Base-by-base conservation (phyloP, 768 basidiomycete species). In the Phylloporus rhodoxanthus region DNA sequence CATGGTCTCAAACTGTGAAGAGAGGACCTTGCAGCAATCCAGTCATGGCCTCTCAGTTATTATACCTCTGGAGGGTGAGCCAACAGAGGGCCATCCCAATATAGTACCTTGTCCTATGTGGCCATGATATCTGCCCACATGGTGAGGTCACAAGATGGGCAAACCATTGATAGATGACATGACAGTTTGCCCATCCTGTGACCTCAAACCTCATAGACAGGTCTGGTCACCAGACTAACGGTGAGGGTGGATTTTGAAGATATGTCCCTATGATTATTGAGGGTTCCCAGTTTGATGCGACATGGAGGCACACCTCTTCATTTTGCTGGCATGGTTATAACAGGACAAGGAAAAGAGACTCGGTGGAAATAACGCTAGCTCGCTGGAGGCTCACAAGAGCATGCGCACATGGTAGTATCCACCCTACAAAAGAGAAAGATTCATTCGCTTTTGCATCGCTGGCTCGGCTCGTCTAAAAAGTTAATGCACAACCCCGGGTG, bases 341-440 rank as follows among this genome's bases (percentile, higher is more conserved):
- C 37, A 44, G 44, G 42, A 48, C 43, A 46, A 21, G 25, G 23
- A 47, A 50, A 45, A 17, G 9, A 29, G 17, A 37, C 41, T 43
- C 43, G 26, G 34, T 30, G 39, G 23, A 33, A n/a, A n/a, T n/a
- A n/a, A 36, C 47, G 30, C 29, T 29, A 10, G 23, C 42, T 32
- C 15, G 34, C 41, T 37, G 29, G 43, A 48, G 38, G 48, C 36
- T 47, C 52, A 48, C 45, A 20, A 44, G 40, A 26, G 14, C 53
- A 57, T 52, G 49, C 48, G 57, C 43, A 55, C 46, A 57, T 47
- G 45, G 33, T n/a, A n/a, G n/a, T 15, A 26, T n/a, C n/a, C n/a
- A n/a, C n/a, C n/a, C n/a, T n/a, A 48, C 44, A 41, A 47, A 26
- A 30, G 17, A 36, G 28, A 32, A 10, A 6, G 15, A 19, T 23